Conservation (phyloP, 2,329 filamentous ascomycete species). For the Aspergillus amoenus region DNA sequence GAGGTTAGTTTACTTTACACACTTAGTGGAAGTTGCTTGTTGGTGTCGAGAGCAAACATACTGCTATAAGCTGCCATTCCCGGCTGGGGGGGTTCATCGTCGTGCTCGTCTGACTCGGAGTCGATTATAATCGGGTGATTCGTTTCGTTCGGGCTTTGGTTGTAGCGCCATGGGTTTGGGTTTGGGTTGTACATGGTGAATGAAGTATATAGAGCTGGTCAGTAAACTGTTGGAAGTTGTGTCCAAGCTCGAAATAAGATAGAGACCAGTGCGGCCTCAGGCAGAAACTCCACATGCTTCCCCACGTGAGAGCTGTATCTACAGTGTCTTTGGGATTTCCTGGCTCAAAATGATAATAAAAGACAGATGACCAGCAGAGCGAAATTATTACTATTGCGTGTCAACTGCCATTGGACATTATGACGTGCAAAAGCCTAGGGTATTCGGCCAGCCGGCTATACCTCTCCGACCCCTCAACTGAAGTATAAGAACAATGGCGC, state of each 20-base stretch:
- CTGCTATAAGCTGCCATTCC: background rate
- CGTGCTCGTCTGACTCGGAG: conserved; percentile 16
- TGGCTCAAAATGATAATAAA: too few species aligned
- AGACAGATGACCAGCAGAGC: too few species aligned
- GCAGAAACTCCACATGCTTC: background rate
- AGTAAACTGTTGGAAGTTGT: background rate
- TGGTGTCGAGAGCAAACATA: background rate
- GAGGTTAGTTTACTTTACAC: background rate
- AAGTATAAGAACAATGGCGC: background rate
- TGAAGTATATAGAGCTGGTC: too few species aligned
- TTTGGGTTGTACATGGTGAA: conserved; percentile 18
- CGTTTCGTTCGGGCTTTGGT: background rate
- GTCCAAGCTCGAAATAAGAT: background rate
- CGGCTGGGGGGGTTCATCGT: conserved; percentile 17
- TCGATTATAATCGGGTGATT: conserved; percentile 18
- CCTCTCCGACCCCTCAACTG: conserved; percentile 3
- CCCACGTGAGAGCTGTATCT: conserved; percentile 5
- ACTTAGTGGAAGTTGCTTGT: background rate
- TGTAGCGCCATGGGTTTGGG: conserved; percentile 7
- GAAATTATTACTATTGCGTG: too few species aligned
- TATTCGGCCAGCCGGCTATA: conserved; percentile 8
- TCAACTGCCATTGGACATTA: background rate
- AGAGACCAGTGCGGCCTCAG: background rate
- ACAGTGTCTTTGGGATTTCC: background rate
- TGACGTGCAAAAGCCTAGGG: conserved; percentile 1